These are phyloP conservation scores for Theobroma grandiflorum DNA, from an alignment of 441 rosid genomes.

Conservation along the genomic window DNA sequence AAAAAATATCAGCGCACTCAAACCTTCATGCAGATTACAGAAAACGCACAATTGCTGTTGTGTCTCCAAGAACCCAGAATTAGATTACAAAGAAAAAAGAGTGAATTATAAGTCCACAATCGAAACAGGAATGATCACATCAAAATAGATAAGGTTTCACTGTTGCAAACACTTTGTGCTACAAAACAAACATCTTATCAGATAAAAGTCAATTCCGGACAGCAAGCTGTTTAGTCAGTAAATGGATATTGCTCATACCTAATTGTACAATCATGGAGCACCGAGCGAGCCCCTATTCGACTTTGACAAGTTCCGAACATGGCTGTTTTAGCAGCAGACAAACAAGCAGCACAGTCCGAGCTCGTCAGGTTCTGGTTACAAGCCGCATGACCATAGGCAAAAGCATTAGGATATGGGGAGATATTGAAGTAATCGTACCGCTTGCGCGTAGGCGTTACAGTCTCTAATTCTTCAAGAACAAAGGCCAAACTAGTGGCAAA, in stretches of 20 bases:
- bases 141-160: constrained; percentile 19
- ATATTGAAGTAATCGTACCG: constrained; percentile 51
- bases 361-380: constrained; percentile 49
- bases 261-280: constrained; percentile 58
- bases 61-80: not conserved
- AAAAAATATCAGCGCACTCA: not conserved
- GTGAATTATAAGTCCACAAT: not conserved
- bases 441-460: constrained; percentile 34
- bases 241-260: constrained; percentile 77
- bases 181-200: not conserved
- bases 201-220: not conserved
- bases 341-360: constrained; percentile 55
- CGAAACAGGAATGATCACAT: constrained; percentile 1
- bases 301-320: constrained; percentile 45
- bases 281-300: constrained; percentile 57
- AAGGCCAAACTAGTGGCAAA: constrained; percentile 48
- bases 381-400: constrained; percentile 61
- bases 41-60: not conserved
- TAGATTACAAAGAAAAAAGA: not conserved
- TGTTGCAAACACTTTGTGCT: constrained; percentile 20
- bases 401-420: constrained; percentile 67
- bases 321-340: constrained; percentile 50
- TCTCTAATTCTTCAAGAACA: constrained; percentile 44
- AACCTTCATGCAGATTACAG: not conserved
- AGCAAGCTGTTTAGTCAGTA: constrained; percentile 28